phyloP scores from a whole-genome alignment of 352 stramenopile genomes.

The Pythium chondricola region DNA sequence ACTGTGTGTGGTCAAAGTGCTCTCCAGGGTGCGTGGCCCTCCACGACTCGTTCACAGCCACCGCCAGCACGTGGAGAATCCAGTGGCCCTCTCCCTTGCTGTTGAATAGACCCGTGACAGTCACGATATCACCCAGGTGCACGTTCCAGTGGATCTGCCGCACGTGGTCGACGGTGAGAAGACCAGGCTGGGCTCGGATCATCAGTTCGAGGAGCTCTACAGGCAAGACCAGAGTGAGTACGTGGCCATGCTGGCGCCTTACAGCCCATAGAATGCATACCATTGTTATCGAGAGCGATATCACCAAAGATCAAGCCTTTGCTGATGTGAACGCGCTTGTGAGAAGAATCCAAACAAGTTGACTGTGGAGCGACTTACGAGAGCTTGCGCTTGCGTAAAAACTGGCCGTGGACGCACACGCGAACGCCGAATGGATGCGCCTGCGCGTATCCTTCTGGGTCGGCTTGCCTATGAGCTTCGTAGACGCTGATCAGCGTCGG shows the following conservation, averaged over 20 bases:
- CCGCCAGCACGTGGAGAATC: constrained; percentile 45
- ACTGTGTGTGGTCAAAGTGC: constrained; percentile 51
- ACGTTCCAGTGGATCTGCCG: constrained; percentile 77
- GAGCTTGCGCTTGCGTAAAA: constrained; percentile 77
- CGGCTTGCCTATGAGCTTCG: background rate
- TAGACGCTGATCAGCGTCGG: constrained; percentile 16
- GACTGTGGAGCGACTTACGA: constrained; percentile 38
- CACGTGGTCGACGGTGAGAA: constrained; percentile 54
- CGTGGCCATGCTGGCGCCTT: too few species aligned
- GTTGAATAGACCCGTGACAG: constrained; percentile 30
- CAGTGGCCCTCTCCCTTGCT: constrained; percentile 39
- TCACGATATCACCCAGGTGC: constrained; percentile 65
- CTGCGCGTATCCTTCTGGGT: background rate
- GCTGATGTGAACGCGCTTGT: too few species aligned
- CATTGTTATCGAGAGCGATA: constrained; percentile 58
- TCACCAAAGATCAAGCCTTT: constrained; percentile 82
- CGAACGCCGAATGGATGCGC: constrained; percentile 8
- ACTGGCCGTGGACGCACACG: constrained; percentile 49
- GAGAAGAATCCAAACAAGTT: background rate
- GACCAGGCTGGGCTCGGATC: constrained; percentile 53
- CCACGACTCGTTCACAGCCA: constrained; percentile 55
- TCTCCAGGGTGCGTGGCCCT: constrained; percentile 35
- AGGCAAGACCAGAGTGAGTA: too few species aligned
- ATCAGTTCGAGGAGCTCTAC: constrained; percentile 77
- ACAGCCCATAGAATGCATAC: too few species aligned